Conservation (phyloP, 2,329 filamentous ascomycete species). For the Trichoderma semiorbis region DNA sequence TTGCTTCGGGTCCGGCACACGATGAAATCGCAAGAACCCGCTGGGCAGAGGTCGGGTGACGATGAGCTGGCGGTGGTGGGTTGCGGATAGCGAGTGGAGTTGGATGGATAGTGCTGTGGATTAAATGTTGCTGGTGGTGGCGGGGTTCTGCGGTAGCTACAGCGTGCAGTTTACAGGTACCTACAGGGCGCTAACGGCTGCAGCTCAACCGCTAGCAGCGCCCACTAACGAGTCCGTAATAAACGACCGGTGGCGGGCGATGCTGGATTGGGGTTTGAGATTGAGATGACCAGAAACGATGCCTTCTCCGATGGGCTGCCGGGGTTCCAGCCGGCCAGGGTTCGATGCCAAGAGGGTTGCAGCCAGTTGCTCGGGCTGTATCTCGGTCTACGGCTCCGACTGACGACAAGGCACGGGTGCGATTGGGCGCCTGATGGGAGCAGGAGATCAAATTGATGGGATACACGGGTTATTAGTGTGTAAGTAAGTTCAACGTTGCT, state of each 20-base stretch:
- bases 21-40: neutral
- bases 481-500: neutral
- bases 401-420: neutral
- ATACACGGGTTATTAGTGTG: neutral
- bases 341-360: neutral
- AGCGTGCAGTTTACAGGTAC: neutral
- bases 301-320: neutral
- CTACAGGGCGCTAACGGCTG: neutral
- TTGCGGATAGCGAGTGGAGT: neutral
- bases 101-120: neutral
- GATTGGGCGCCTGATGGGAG: neutral
- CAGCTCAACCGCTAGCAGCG: neutral
- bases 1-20: neutral
- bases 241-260: neutral
- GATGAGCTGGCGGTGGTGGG: slow-evolving; percentile 14
- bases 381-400: slow-evolving; percentile 1
- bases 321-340: slow-evolving; percentile 12
- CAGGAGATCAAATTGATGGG: neutral
- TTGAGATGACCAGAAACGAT: neutral
- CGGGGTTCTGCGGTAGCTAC: slow-evolving; percentile 4
- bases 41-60: slow-evolving; percentile 13
- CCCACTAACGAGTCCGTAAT: neutral
- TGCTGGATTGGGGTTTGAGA: neutral
- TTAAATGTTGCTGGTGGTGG: slow-evolving; percentile 1
- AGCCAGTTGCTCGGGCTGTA: slow-evolving; percentile 7